Evolutionary conservation across 225 moss, liverwort and hornwort species (phyloP).

Genomic region (Anthoceros angustus): DNA sequence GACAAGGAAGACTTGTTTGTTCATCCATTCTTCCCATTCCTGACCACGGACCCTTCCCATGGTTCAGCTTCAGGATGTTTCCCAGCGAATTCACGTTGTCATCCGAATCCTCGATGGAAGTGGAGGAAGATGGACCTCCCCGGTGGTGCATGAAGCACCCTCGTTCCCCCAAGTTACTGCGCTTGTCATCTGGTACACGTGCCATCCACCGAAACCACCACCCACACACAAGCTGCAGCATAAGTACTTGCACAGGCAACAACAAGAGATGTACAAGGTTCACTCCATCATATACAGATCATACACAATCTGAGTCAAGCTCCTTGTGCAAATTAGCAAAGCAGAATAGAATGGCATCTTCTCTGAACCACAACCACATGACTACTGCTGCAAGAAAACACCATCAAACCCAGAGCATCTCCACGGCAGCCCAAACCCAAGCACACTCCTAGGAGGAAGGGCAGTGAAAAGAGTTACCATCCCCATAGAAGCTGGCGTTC

Average conservation of each 20-base stretch:
- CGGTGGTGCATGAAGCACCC: constrained; percentile 20
- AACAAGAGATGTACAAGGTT: neutral
- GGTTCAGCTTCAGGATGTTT: constrained; percentile 26
- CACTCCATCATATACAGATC: too few relatives aligned
- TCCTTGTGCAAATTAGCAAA: too few relatives aligned
- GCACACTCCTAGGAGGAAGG: neutral
- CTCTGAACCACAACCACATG: too few relatives aligned
- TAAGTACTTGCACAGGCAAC: neutral
- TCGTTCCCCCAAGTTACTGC: constrained; percentile 18
- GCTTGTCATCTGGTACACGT: constrained; percentile 22
- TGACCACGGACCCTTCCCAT: constrained; percentile 26
- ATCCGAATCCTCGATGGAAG: constrained; percentile 26
- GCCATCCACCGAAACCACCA: neutral
- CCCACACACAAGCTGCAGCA: neutral
- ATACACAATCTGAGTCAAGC: too few relatives aligned
- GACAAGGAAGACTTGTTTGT: constrained; percentile 43
- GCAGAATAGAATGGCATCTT: too few relatives aligned
- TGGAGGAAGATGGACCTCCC: constrained; percentile 23
- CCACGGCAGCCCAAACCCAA: neutral
- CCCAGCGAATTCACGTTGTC: constrained; percentile 28
- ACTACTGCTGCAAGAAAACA: too few relatives aligned
- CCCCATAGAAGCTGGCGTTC: constrained; percentile 33
- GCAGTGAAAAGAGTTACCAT: constrained; percentile 26
- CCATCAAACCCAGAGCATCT: neutral
- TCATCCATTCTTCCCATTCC: constrained; percentile 24